phyloP scores from a whole-genome alignment of 306 rosid genomes.

The Pterocarpus santalinus region DNA sequence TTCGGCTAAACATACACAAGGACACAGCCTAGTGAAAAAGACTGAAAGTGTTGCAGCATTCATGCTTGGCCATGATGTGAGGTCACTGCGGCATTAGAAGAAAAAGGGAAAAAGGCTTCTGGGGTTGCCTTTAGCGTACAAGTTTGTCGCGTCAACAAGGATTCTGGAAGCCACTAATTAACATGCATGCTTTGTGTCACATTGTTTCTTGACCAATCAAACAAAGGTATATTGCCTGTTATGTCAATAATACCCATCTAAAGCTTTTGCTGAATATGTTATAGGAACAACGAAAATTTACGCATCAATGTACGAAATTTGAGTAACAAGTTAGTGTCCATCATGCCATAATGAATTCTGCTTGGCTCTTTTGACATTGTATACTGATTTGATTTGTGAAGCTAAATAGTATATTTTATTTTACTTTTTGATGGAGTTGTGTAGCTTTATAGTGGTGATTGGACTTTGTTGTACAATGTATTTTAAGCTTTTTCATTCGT shows the following conservation, averaged over 20 bases:
- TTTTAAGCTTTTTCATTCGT: no score
- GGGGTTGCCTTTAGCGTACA: conserved; percentile 38
- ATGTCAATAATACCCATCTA: conserved; percentile 35
- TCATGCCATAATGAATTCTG: conserved; percentile 20
- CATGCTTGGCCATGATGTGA: conserved; percentile 41
- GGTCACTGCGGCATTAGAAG: conserved; percentile 32
- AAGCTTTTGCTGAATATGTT: conserved; percentile 46
- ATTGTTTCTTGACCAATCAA: conserved; percentile 37
- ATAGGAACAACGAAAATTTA: conserved; percentile 31
- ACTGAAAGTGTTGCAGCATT: conserved; percentile 33
- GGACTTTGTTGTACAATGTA: conserved; percentile 22
- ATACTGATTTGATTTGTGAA: conserved; percentile 21
- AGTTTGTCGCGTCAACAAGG: conserved; percentile 34
- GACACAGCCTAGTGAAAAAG: conserved; percentile 41
- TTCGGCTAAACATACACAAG: conserved; percentile 39
- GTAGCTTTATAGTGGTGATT: conserved; percentile 3
- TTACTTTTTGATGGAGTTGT: not conserved
- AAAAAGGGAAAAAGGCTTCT: conserved; percentile 13
- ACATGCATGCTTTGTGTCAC: conserved; percentile 35
- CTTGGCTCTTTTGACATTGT: not conserved
- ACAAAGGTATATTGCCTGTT: conserved; percentile 26
- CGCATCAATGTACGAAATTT: conserved; percentile 38
- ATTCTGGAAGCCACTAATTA: conserved; percentile 48
- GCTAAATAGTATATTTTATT: not conserved
- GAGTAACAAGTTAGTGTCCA: conserved; percentile 38